These are phyloP conservation scores for Populus euphratica DNA, from an alignment of 345 rosid species.

Conservation along the genomic window DNA sequence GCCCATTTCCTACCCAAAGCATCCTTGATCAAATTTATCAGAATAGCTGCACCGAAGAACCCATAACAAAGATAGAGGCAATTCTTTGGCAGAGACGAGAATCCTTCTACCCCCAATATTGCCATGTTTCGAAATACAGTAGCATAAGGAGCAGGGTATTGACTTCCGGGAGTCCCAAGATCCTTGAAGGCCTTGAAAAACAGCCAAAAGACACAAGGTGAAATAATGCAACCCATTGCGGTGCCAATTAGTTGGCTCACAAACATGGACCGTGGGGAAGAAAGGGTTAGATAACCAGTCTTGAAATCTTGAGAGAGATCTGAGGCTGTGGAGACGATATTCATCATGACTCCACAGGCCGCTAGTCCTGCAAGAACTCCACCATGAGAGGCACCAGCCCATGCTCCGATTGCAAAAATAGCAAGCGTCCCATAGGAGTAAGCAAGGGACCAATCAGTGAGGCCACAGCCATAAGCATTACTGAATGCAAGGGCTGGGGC, in stretches of 20 bases:
- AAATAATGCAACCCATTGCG: conserved; percentile 45
- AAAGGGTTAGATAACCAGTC: conserved; percentile 46
- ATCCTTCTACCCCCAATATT: conserved; percentile 49
- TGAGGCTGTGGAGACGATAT: conserved; percentile 47
- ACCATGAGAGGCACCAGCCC: conserved; percentile 47
- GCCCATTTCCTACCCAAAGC: conserved; percentile 21
- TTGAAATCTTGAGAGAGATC: conserved; percentile 55
- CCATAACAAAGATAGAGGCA: conserved; percentile 42
- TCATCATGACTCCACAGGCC: conserved; percentile 51
- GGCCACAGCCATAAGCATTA: conserved; percentile 56
- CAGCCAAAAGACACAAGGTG: conserved; percentile 45
- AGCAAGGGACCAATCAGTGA: conserved; percentile 54
- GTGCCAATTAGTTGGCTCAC: conserved; percentile 56
- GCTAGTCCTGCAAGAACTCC: conserved; percentile 49
- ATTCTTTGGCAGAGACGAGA: conserved; percentile 47
- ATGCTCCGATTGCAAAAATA: conserved; percentile 44
- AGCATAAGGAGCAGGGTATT: conserved; percentile 48
- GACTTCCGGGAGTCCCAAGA: conserved; percentile 36
- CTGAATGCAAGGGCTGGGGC: conserved; percentile 49
- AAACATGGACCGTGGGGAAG: conserved; percentile 51
- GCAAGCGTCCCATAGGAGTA: conserved; percentile 55
- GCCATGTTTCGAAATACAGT: conserved; percentile 48
- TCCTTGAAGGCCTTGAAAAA: conserved; percentile 46
- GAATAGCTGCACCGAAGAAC: conserved; percentile 39
- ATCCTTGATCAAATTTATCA: conserved; percentile 34